Base-by-base conservation (phyloP, 371 early-diverging fungal genomes). In the Dichotomocladium elegans region DNA sequence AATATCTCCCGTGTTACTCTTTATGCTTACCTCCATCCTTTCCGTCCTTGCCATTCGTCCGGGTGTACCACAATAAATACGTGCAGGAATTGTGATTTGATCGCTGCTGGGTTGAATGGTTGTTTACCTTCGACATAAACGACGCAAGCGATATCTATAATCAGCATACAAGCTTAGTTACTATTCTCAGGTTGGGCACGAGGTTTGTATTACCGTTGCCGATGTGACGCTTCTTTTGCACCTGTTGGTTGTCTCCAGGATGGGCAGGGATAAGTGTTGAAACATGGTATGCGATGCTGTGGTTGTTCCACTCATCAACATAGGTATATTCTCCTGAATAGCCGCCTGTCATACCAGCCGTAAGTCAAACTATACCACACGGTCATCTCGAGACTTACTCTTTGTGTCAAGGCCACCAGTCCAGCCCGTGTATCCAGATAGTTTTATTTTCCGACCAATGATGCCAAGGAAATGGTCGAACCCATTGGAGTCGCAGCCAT, bases 241-340 rank as follows among this genome's bases (percentile, higher is more conserved):
- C 77, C 56, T 92, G 91, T 57, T 93, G 92, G 34, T 75, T 75
- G 59, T 92, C 93, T 11, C 77, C 79, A 11, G 68, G 73, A 46
- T 75, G 81, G 55, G 71, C 82, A 10, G 94, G 94, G n/a, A 94
- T 76, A 34, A 90, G 57, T 0, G 92, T 82, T 3, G 92, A 80
- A 8, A 92, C 89, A 64, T 94, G 94, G 68, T 88, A 94, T 72
- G 91, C 90, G 48, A 94, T 73, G 52, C 81, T 82, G 61, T 88
- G 88, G 14, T 83, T 89, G 64, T 79, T 83, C 80, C 91, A 90
- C 63, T 73, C 82, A 10, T 87, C 85, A 57, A 82, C 69, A 76
- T 88, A 83, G 4, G 88, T 85, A 53, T 90, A 77, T 29, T 79
- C 82, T 2, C 92, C 94, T 2, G 90, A 87, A 55, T 87, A 81